These are phyloP conservation scores for Pseudopithomyces maydicus DNA, from an alignment of 2,329 filamentous ascomycete species.

Conservation along the genomic window DNA sequence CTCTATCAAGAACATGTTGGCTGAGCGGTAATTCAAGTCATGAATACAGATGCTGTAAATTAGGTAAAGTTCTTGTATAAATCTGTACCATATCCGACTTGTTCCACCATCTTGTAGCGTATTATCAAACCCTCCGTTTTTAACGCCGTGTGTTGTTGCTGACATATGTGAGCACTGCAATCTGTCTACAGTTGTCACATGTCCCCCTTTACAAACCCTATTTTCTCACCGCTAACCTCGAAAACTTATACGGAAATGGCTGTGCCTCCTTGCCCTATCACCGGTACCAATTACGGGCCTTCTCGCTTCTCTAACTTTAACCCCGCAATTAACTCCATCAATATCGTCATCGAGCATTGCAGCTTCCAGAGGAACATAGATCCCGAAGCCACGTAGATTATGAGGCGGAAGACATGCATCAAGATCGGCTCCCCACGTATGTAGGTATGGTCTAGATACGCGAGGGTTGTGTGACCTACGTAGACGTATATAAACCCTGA, in stretches of 20 bases:
- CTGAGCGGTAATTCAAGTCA: constrained; percentile 68
- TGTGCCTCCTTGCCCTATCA: background rate
- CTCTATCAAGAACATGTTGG: constrained; percentile 81
- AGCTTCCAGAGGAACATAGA: background rate
- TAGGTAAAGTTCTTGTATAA: constrained; percentile 19
- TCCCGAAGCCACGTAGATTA: background rate
- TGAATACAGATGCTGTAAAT: constrained; percentile 11
- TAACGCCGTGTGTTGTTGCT: background rate
- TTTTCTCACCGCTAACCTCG: too few species aligned
- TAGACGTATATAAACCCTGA: background rate
- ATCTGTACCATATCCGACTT: constrained; percentile 18
- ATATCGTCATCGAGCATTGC: background rate
- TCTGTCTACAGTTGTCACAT: too few species aligned
- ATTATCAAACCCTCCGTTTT: background rate
- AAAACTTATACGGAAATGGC: too few species aligned
- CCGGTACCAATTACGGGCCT: background rate
- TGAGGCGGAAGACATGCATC: background rate
- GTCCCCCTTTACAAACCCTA: too few species aligned
- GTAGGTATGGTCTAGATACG: too few species aligned
- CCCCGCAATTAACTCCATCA: background rate
- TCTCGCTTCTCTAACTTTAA: background rate
- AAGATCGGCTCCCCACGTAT: background rate
- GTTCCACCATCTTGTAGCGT: background rate
- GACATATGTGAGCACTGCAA: background rate
- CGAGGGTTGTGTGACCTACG: background rate